Evolutionary conservation across 176 grass and related monocot species (phyloP).

Genomic region (Oryza rufipogon): DNA sequence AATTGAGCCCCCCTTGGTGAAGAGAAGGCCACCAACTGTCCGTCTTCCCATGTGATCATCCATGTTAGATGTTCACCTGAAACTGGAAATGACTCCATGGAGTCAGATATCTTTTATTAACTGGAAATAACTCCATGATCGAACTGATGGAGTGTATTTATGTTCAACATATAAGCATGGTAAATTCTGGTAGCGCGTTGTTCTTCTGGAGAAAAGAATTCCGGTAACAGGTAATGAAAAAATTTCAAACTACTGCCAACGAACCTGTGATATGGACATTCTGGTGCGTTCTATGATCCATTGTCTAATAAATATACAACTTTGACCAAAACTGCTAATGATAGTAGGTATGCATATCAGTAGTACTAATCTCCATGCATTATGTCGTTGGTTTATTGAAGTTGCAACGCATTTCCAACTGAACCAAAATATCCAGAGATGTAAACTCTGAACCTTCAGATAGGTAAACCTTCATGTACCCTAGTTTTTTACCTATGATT

Average conservation of each 20-base stretch:
- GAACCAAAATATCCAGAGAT: slow-evolving; percentile 1
- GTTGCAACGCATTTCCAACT: slow-evolving; percentile 15
- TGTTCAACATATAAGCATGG: neutral
- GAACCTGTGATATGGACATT: neutral
- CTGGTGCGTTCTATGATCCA: neutral
- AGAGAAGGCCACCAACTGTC: slow-evolving; percentile 76
- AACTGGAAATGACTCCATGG: slow-evolving; percentile 23
- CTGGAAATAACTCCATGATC: slow-evolving; percentile 15
- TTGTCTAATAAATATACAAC: neutral
- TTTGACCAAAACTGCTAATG: neutral
- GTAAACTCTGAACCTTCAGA: slow-evolving; percentile 10
- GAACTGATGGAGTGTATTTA: slow-evolving; percentile 1
- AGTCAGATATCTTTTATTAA: neutral
- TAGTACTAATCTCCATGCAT: neutral
- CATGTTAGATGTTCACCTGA: slow-evolving; percentile 46
- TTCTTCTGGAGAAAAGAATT: no score
- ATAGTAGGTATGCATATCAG: slow-evolving; percentile 3
- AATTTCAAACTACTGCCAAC: neutral
- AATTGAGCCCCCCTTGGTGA: slow-evolving; percentile 84
- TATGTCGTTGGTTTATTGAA: neutral
- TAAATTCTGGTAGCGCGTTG: neutral
- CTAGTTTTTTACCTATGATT: neutral
- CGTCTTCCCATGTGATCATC: slow-evolving; percentile 80
- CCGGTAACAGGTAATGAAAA: neutral
- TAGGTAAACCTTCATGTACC: slow-evolving; percentile 2